Evolutionary conservation across 495 filamentous ascomycete species (phyloP).

Genomic region (Annulohypoxylon maeteangense): DNA sequence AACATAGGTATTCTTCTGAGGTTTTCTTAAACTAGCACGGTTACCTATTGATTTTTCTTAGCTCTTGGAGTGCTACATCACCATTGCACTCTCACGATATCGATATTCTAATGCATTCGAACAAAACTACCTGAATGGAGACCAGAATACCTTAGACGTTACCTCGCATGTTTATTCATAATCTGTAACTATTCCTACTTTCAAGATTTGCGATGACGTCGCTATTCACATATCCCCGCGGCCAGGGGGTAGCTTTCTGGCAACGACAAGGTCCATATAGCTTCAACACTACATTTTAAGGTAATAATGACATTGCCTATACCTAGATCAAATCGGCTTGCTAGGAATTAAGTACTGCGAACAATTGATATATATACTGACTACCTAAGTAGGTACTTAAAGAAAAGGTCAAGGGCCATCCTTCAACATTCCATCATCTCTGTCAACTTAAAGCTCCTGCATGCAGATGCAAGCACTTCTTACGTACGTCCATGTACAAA

Average conservation of each 20-base stretch:
- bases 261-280: not conserved
- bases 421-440: slow-evolving; percentile 14
- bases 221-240: not conserved
- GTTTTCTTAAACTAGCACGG: not conserved
- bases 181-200: not conserved
- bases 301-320: not conserved
- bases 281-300: not conserved
- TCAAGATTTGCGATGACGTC: not conserved
- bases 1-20: no score
- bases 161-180: not conserved
- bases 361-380: not conserved
- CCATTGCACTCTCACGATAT: not conserved
- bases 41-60: not conserved
- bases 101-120: no score
- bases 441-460: slow-evolving; percentile 14
- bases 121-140: no score
- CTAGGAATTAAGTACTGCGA: slow-evolving; percentile 7
- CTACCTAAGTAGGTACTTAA: not conserved
- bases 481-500: slow-evolving; percentile 21
- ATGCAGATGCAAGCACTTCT: slow-evolving; percentile 27
- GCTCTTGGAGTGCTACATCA: not conserved
- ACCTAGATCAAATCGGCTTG: not conserved
- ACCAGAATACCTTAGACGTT: no score
- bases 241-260: not conserved
- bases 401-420: not conserved